Base-by-base conservation (phyloP, 371 early-diverging fungal genomes). In the Encephalitozoon cuniculi region DNA sequence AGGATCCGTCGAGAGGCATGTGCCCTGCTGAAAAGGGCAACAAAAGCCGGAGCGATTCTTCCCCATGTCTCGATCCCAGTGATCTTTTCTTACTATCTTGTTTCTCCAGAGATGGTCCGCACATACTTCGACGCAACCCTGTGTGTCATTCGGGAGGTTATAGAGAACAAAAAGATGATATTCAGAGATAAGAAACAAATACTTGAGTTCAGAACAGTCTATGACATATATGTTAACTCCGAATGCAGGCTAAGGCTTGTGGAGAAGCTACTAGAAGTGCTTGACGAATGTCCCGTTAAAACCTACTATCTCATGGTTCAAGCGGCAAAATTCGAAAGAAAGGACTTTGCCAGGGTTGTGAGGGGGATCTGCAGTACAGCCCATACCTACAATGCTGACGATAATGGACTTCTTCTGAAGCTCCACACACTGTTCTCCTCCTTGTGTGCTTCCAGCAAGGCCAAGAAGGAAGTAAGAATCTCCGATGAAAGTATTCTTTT, bases 301-400 rank as follows among this genome's bases (percentile, higher is more conserved):
- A 59, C 59, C 7, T 59, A 59, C 34, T 59, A 59, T 59, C 37
- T 59, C 12, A 59, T 59, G 59, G 34, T 30, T 5, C 59, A 59
- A n/a, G 59, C 21, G 21, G 21, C 21, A 37, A 59, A 28, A 28
- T 59, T 59, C 34, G 59, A 59, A 3, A 59, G 34, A 34, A 59
- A 18, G 37, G 37, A 34, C 18, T n/a, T 11, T 30, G 9, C 15
- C 18, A 59, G 34, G 34, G 15, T 59, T 6, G 34, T 59, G 28
- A 59, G 15, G 34, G n/a, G 59, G 0, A 12, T 59, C 5, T 11
- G 34, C 1, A 21, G 37, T 3, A 37, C 21, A n/a, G 30, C 21
- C 34, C 28, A 59, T n/a, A 18, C 37, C 18, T 59, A 59, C 34
- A 34, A 59, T 21, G 0, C 18, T 4, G 30, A 30, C 3, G n/a